Conservation (phyloP, 306 rosid genomes). For the Cucumis melo region DNA sequence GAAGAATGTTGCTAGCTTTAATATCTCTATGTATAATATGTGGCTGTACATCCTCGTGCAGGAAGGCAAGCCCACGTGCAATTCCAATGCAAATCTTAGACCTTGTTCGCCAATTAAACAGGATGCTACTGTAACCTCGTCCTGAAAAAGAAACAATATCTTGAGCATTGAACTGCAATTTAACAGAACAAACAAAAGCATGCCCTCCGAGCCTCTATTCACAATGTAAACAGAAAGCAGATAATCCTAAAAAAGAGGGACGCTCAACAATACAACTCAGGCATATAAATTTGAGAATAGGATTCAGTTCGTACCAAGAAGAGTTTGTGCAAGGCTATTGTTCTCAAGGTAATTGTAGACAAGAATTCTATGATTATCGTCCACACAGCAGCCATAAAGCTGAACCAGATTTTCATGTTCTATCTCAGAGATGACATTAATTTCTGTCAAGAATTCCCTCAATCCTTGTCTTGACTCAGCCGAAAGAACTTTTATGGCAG, state of each 20-base stretch:
- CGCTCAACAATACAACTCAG: not conserved
- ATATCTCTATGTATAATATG: conserved; percentile 85
- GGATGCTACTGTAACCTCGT: conserved; percentile 28
- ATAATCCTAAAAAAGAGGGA: not conserved
- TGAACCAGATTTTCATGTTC: conserved; percentile 82
- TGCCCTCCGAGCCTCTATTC: not conserved
- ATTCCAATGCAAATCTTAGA: conserved; percentile 45
- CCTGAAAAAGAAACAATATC: conserved; percentile 38
- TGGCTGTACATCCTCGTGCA: conserved; percentile 83
- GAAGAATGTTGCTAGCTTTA: conserved; percentile 95
- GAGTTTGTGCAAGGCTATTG: conserved; percentile 75
- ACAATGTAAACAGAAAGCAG: not conserved
- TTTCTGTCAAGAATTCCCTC: conserved; percentile 91
- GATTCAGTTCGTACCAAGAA: conserved; percentile 43
- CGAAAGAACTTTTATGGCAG: conserved; percentile 92
- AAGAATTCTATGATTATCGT: conserved; percentile 54
- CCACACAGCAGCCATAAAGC: conserved; percentile 88
- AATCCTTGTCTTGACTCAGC: conserved; percentile 84
- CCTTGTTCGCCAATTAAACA: conserved; percentile 58
- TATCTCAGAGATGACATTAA: conserved; percentile 64
- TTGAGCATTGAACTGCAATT: conserved; percentile 3
- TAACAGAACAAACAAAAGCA: not conserved
- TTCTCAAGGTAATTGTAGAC: conserved; percentile 96
- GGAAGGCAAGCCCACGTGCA: conserved; percentile 80
- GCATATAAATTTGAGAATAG: not conserved